Evolutionary conservation across 2,329 filamentous ascomycete genomes (phyloP).

Genomic region (Colletotrichum somersetense): DNA sequence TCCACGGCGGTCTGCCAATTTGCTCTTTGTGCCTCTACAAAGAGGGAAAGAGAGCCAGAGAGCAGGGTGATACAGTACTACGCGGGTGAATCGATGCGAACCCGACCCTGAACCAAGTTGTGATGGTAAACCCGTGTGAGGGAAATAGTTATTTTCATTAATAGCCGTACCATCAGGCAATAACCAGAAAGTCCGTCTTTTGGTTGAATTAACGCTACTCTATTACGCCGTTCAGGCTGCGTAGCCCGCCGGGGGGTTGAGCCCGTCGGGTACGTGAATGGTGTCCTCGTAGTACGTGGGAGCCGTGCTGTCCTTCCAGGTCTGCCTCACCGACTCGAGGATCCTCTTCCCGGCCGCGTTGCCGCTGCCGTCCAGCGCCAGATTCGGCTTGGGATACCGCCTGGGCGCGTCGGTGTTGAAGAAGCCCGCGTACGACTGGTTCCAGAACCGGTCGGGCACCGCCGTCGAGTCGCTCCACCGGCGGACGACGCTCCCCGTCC

Average conservation of each 20-base stretch:
- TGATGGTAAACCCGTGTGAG: too few relatives aligned
- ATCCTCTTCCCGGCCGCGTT: conserved; percentile 52
- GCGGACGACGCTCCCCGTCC: conserved; percentile 68
- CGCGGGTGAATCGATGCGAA: too few relatives aligned
- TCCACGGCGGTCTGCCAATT: too few relatives aligned
- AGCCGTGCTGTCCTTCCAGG: conserved; percentile 53
- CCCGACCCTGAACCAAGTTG: too few relatives aligned
- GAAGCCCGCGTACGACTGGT: conserved; percentile 65
- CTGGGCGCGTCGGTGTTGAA: conserved; percentile 56
- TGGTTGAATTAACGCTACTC: too few relatives aligned
- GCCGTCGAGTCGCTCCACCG: conserved; percentile 50
- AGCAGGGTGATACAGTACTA: too few relatives aligned
- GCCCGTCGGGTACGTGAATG: conserved; percentile 57
- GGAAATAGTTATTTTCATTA: too few relatives aligned
- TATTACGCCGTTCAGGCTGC: background rate
- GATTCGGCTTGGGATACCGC: conserved; percentile 57
- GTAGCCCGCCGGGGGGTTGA: conserved; percentile 58
- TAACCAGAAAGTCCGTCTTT: too few relatives aligned
- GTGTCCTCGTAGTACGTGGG: conserved; percentile 59
- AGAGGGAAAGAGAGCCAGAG: too few relatives aligned
- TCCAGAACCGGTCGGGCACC: conserved; percentile 62
- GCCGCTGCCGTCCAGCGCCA: conserved; percentile 45
- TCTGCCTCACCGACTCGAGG: conserved; percentile 53
- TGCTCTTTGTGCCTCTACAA: too few relatives aligned
- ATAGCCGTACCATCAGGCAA: too few relatives aligned